Conservation (phyloP, 768 basidiomycete genomes). For the Crepidotus variabilis region DNA sequence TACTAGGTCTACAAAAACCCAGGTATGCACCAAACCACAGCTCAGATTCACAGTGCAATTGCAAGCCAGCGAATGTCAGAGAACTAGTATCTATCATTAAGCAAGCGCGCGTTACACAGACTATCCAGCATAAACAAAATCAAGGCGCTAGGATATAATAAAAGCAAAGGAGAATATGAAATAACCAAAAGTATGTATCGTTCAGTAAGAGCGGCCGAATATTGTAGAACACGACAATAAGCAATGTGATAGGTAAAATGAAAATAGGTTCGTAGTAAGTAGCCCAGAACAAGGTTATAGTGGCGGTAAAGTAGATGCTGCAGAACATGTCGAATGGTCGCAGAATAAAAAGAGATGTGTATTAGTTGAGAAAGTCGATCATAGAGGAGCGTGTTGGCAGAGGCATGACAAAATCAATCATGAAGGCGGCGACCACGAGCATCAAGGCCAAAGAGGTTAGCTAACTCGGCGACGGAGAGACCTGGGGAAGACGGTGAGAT, state of each 20-base stretch:
- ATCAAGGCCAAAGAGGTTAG: conserved; percentile 43
- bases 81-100: too few relatives aligned
- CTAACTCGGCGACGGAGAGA: conserved; percentile 11
- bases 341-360: neutral
- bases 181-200: neutral
- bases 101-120: neutral
- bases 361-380: neutral
- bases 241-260: neutral
- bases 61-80: too few relatives aligned
- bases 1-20: too few relatives aligned
- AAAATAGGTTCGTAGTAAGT: neutral
- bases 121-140: neutral
- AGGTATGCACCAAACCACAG: too few relatives aligned
- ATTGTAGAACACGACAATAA: neutral
- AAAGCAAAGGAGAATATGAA: conserved; percentile 8
- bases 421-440: conserved; percentile 27
- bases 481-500: neutral
- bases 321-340: neutral
- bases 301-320: neutral
- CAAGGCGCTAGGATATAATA: neutral
- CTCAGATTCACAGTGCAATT: too few relatives aligned
- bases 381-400: neutral
- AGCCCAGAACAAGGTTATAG: neutral
- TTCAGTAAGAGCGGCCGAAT: neutral
- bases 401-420: neutral